Percentiles rank a stretch among this genome's conserved stretches.
Conservation (phyloP, 2,329 filamentous ascomycete genomes). For the Nigrograna mackinnonii region DNA sequence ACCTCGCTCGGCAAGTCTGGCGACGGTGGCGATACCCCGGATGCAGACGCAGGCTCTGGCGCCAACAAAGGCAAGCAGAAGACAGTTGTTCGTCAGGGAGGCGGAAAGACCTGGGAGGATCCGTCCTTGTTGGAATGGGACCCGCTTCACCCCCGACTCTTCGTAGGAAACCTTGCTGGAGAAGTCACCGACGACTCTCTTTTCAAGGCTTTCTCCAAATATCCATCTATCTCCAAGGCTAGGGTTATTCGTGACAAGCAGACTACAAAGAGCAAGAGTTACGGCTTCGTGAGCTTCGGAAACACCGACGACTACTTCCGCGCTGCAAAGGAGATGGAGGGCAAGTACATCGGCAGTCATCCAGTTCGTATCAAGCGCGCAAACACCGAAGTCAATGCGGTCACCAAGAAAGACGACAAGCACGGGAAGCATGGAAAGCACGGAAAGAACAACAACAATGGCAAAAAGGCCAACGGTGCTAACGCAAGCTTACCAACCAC, state of each 20-base stretch:
- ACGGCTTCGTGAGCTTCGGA: slow-evolving; percentile 93
- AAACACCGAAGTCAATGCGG: slow-evolving; percentile 86
- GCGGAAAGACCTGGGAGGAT: slow-evolving; percentile 92
- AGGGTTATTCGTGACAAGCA: slow-evolving; percentile 94
- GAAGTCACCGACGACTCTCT: slow-evolving; percentile 97
- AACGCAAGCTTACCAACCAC: slow-evolving; percentile 19
- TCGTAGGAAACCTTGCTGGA: slow-evolving; percentile 94
- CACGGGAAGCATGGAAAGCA: slow-evolving; percentile 34
- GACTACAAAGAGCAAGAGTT: slow-evolving; percentile 94
- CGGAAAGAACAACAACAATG: slow-evolving; percentile 55
- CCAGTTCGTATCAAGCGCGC: slow-evolving; percentile 86
- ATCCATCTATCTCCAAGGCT: slow-evolving; percentile 86
- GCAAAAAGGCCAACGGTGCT: slow-evolving; percentile 45
- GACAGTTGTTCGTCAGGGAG: slow-evolving; percentile 86
- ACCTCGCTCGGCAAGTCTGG: slow-evolving; percentile 33
- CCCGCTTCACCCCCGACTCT: slow-evolving; percentile 88
- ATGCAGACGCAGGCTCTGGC: slow-evolving; percentile 49
- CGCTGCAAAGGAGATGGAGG: slow-evolving; percentile 96
- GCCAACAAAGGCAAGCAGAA: slow-evolving; percentile 68
- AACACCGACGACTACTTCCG: slow-evolving; percentile 96
- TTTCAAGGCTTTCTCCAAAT: slow-evolving; percentile 89
- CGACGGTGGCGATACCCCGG: slow-evolving; percentile 36
- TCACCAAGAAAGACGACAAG: slow-evolving; percentile 56
- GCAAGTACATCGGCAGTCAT: slow-evolving; percentile 98
- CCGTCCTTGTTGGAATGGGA: slow-evolving; percentile 92